Percentiles rank a stretch among this genome's conserved stretches.
These are phyloP conservation scores for Athelia psychrophila DNA, from an alignment of 1,284 basidiomycete genomes.

Conservation along the genomic window DNA sequence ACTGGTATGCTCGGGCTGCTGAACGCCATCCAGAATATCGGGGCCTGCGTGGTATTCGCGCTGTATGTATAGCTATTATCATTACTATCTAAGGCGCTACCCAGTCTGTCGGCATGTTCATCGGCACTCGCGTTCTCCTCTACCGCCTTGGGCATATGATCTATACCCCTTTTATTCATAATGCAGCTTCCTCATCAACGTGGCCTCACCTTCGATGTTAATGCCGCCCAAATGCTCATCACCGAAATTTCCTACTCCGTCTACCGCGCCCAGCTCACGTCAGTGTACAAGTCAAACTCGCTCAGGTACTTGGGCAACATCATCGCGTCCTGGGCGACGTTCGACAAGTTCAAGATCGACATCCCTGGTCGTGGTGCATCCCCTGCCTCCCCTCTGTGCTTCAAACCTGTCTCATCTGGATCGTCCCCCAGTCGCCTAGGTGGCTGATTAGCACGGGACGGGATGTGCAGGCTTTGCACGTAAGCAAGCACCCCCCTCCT, in stretches of 20 bases:
- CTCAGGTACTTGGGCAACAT: constrained; percentile 79
- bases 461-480: constrained; percentile 60
- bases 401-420: constrained; percentile 58
- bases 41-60: constrained; percentile 60
- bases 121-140: constrained; percentile 60
- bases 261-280: constrained; percentile 71
- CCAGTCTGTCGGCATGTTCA: constrained; percentile 77
- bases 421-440: constrained; percentile 71
- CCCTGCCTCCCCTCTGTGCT: constrained; percentile 62
- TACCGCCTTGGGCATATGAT: neutral
- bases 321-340: constrained; percentile 76
- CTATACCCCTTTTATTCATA: constrained; percentile 3
- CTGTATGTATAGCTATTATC: constrained; percentile 58
- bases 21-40: constrained; percentile 76
- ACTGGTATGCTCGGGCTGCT: constrained; percentile 62
- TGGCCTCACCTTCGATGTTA: constrained; percentile 76
- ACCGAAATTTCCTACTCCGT: constrained; percentile 71
- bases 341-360: constrained; percentile 65
- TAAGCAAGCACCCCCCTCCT: no score
- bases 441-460: constrained; percentile 66
- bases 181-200: constrained; percentile 69
- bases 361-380: constrained; percentile 74
- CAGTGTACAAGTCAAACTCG: constrained; percentile 77
- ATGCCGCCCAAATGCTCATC: constrained; percentile 68
- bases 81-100: constrained; percentile 69